Base-by-base conservation (phyloP, 2,329 filamentous ascomycete genomes). In the Fusarium sp. region DNA sequence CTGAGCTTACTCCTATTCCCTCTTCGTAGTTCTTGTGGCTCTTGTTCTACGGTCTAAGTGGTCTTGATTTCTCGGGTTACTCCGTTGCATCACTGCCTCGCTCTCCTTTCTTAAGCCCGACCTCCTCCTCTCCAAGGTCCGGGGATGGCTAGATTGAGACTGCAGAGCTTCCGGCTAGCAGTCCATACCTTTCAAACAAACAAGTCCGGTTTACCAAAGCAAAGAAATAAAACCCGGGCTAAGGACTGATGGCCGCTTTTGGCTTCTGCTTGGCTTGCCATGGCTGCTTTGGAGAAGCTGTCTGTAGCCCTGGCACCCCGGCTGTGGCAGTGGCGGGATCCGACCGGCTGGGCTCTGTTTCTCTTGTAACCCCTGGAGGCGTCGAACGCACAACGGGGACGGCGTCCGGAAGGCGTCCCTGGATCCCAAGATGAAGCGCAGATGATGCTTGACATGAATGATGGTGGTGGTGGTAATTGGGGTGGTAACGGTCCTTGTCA, bases 261-360 rank as follows among this genome's bases (percentile, higher is more conserved):
- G 63, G 63, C 59, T 57, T 48, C 40, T 46, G 41, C 41, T 43
- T 64, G 49, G 57, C 61, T 58, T 45, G 40, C 54, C 42, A 42
- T 64, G 63, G 63, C 67, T 68, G 51, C 48, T 56, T 64, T 47
- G 41, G 51, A 45, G 65, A 67, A 66, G 60, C 53, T 66, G 62
- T 50, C 56, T 65, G 53, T 39, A 52, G 55, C 54, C 65, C 67
- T 67, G 56, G 55, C 37, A 58, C 59, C 56, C 63, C 51, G 52
- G 61, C 48, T 64, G 62, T 69, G 53, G 66, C 66, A 67, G 67
- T 72, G 70, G 57, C 67, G 64, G 71, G 65, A 70, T 64, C 64
- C 71, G 59, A 60, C 58, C 55, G 58, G 63, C 69, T 73, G 71
- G 71, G 52, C 61, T 69, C 58, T 73, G 66, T 59, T 69, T 72